These are phyloP conservation scores for Candida peoriensis DNA, from an alignment of 805 yeast genomes.

Conservation along the genomic window DNA sequence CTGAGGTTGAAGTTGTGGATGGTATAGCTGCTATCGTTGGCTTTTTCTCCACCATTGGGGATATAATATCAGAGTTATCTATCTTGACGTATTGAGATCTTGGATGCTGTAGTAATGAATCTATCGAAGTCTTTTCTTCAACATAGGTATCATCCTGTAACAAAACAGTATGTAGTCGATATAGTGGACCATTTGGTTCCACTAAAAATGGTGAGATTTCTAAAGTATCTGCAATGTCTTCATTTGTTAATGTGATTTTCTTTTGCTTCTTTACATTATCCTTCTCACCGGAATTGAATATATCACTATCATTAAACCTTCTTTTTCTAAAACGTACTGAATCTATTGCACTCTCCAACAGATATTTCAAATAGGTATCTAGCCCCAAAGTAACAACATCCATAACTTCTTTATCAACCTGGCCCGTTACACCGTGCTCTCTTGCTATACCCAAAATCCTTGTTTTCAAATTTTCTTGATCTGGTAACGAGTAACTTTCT, in stretches of 20 bases:
- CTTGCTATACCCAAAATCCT: conserved; percentile 79
- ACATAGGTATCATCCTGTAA: conserved; percentile 45
- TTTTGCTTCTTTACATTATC: conserved; percentile 12
- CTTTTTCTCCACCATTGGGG: conserved; percentile 3
- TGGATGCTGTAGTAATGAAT: conserved; percentile 13
- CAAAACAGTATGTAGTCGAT: conserved; percentile 43
- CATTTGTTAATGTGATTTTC: conserved; percentile 50
- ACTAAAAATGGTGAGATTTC: conserved; percentile 60
- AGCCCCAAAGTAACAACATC: conserved; percentile 77
- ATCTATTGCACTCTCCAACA: conserved; percentile 72
- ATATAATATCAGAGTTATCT: not conserved
- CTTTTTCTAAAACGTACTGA: conserved; percentile 57
- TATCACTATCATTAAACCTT: conserved; percentile 32
- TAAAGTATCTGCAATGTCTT: conserved; percentile 62
- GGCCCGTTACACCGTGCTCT: conserved; percentile 85
- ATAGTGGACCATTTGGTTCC: conserved; percentile 61
- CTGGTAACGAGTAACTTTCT: conserved; percentile 80
- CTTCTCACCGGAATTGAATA: not conserved
- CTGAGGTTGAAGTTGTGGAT: not conserved
- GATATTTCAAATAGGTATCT: conserved; percentile 70
- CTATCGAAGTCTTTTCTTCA: conserved; percentile 21
- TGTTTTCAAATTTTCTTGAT: conserved; percentile 57
- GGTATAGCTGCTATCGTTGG: not conserved
- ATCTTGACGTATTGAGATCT: conserved; percentile 7
- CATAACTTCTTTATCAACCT: conserved; percentile 70